phyloP scores from a whole-genome alignment of 129 eudicot genomes.

The Gnaphalium uliginosum region DNA sequence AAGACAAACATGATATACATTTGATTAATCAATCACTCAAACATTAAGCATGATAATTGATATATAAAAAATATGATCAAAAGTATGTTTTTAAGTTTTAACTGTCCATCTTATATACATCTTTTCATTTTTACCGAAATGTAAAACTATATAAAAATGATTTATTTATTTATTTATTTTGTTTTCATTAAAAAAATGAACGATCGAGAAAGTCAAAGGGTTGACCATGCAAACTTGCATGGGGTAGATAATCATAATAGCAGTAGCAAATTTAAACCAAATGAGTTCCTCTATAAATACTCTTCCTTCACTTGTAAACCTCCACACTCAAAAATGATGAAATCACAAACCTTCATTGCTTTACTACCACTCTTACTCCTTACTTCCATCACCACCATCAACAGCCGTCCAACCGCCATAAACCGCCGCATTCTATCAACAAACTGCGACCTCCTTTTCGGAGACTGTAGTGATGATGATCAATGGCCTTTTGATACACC shows the following conservation, averaged over 20 bases:
- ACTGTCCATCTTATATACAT: too few species aligned
- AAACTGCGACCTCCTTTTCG: slow-evolving; percentile 50
- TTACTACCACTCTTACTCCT: slow-evolving; percentile 7
- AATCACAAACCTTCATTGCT: slow-evolving; percentile 2
- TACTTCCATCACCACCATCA: slow-evolving; percentile 18
- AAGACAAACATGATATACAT: too few species aligned
- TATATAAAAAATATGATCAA: too few species aligned
- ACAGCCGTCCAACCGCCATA: slow-evolving; percentile 12
- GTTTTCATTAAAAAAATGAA: too few species aligned
- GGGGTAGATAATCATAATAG: not conserved
- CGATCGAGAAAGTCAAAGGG: not conserved
- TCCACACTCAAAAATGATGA: slow-evolving; percentile 24
- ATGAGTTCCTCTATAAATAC: slow-evolving; percentile 22
- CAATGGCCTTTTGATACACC: slow-evolving; percentile 50
- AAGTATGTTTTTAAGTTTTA: too few species aligned
- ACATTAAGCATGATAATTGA: too few species aligned
- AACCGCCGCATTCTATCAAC: slow-evolving; percentile 24
- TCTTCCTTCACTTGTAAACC: not conserved
- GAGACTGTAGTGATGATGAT: slow-evolving; percentile 34
- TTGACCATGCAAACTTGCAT: slow-evolving; percentile 36
- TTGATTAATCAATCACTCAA: too few species aligned
- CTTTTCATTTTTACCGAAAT: too few species aligned
- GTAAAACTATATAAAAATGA: too few species aligned
- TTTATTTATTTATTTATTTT: too few species aligned
- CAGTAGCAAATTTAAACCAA: not conserved